Base-by-base conservation (phyloP, 2,329 filamentous ascomycete species). In the Microcera coccophila region DNA sequence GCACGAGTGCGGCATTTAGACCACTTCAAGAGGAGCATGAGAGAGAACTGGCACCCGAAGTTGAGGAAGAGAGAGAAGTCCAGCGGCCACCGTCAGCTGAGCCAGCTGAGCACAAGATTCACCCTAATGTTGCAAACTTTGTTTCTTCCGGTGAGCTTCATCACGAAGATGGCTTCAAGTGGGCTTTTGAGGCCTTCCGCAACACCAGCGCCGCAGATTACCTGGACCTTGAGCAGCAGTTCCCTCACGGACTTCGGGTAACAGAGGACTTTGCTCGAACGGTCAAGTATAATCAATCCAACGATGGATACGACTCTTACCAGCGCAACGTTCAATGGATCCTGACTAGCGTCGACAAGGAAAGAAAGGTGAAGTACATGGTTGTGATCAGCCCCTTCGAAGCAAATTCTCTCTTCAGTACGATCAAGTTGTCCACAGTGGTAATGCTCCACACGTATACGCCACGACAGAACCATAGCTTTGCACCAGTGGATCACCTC, bases 341-440 rank as follows among this genome's bases (percentile, higher is more conserved):
- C 8, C 31, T 57, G 18, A 55, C 45, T 5, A 44, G 22, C 36
- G 22, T 33, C 14, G 16, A 7, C 15, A 15, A 17, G 5, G n/a
- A 38, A 10, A 14, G 11, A 20, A 29, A 20, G 10, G 12, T 11
- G 9, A 20, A 10, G 3, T 12, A 8, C 2, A 54, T 80, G n/a
- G 46, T 85, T 0, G 61, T 85, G 17, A 68, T 85, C 53, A 85
- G 79, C 49, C 77, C 79, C 0, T 76, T 61, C 35, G 83, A 87
- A 49, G 80, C 76, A 0, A 67, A 84, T 11, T 8, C 57, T 1
- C 32, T 47, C 10, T 4, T 44, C 2, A 26, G 26, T 12, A 3
- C n/a, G 4, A 47, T 47, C 14, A 21, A 36, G 14, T 12, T 4
- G 11, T 47, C 45, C 18, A 4, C 37, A 7, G 34, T 42, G 2